phyloP scores from a whole-genome alignment of 371 early-diverging fungal species.

The Mucor plumbeus region DNA sequence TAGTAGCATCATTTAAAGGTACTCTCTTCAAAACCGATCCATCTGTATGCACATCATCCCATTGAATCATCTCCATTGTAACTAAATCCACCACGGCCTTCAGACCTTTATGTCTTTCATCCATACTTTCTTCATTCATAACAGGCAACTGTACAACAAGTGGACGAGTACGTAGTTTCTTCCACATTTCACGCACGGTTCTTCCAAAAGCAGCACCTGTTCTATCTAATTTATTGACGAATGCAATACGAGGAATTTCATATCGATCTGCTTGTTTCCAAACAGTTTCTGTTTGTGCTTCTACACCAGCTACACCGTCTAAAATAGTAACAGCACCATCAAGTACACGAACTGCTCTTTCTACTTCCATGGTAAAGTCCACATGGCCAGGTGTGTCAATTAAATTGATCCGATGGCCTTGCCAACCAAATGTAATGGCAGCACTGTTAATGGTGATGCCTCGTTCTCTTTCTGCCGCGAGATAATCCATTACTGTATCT shows the following conservation, averaged over 20 bases:
- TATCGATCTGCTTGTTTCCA: slow-evolving; percentile 91
- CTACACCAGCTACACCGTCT: slow-evolving; percentile 96
- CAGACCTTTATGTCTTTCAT: slow-evolving; percentile 36
- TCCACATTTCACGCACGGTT: slow-evolving; percentile 68
- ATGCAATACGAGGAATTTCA: slow-evolving; percentile 82
- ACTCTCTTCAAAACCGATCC: slow-evolving; percentile 53
- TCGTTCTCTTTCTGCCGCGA: slow-evolving; percentile 88
- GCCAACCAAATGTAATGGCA: slow-evolving; percentile 94
- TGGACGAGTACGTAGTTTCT: slow-evolving; percentile 69
- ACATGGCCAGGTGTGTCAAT: slow-evolving; percentile 98
- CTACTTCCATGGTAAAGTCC: slow-evolving; percentile 97
- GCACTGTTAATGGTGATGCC: slow-evolving; percentile 97
- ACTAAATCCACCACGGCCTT: slow-evolving; percentile 82
- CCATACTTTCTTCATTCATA: slow-evolving; percentile 51
- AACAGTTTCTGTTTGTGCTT: slow-evolving; percentile 96
- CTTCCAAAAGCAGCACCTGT: slow-evolving; percentile 76
- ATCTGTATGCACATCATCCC: slow-evolving; percentile 56
- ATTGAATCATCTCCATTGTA: slow-evolving; percentile 73
- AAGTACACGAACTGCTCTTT: slow-evolving; percentile 88
- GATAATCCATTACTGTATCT: slow-evolving; percentile 93
- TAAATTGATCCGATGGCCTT: slow-evolving; percentile 82
- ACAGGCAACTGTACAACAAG: slow-evolving; percentile 80
- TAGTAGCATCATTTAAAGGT: slow-evolving; percentile 32
- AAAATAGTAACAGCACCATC: slow-evolving; percentile 94
- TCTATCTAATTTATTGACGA: slow-evolving; percentile 96